Percentiles rank a stretch among this genome's conserved stretches.
Conservation (phyloP, 208 protist species). For the Leishmania tropica region DNA sequence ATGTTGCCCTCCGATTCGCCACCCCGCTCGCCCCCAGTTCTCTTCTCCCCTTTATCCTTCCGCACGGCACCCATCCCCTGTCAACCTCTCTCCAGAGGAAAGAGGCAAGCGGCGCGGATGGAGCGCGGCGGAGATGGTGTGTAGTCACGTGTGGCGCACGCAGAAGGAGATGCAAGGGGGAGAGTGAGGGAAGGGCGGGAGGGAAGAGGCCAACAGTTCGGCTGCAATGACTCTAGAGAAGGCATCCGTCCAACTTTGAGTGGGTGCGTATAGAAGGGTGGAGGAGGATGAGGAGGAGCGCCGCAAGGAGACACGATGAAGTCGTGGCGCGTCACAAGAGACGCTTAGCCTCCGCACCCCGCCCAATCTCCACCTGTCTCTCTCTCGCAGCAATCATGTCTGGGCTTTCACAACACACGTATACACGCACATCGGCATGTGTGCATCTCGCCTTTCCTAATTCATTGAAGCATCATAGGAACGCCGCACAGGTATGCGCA, state of each 20-base stretch:
- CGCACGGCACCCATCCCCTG: not conserved
- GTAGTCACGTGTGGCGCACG: not conserved
- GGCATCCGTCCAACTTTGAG: not conserved
- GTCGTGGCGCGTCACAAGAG: not conserved
- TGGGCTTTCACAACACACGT: not conserved
- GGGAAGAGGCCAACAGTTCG: conserved; percentile 4
- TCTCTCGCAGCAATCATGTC: not conserved
- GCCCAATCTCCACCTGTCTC: not conserved
- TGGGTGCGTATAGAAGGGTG: not conserved
- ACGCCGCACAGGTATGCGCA: not conserved
- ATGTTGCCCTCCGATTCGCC: not conserved
- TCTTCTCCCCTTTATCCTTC: not conserved
- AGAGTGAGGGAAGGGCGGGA: not conserved
- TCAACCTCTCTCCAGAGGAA: not conserved
- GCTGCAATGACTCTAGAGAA: conserved; percentile 34
- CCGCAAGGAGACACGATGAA: not conserved
- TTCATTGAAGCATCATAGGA: conserved; percentile 15
- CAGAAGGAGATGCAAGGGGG: not conserved
- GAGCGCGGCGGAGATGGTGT: not conserved
- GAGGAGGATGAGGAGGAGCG: not conserved
- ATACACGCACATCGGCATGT: not conserved
- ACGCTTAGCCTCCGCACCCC: not conserved
- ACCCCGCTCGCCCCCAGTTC: not conserved
- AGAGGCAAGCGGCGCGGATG: not conserved
- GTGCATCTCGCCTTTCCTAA: conserved; percentile 21